Evolutionary conservation across 2,329 filamentous ascomycete species (phyloP), one percentile per base, ranked within the genome.

Genomic region (Claviceps paspali): DNA sequence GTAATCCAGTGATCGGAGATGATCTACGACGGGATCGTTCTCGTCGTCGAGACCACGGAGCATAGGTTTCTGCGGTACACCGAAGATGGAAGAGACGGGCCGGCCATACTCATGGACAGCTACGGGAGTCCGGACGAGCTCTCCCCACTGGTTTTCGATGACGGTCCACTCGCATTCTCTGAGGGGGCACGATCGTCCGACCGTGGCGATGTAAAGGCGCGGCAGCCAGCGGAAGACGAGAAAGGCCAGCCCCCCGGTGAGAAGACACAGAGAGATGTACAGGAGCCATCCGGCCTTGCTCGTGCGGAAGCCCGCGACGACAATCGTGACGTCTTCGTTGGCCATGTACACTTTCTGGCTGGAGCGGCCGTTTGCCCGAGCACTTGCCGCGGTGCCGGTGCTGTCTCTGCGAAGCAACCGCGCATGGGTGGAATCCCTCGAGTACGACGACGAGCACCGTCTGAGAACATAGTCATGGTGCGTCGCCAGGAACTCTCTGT

Each of bases 61-160:
- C 31, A 65, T 64, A 35, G 67, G 57, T 56, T 84, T 85, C 38
- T 76, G 73, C 1, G 69, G 62, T 2, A 69, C 57, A 0, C 82
- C 82, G 52, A 88, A 88, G 1, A 79, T 67, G 0, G 70, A 74
- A 40, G 65, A 78, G 38, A 73, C 52, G 3, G 66, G 64, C 40
- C 65, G 71, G 34, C 66, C 73, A 54, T 71, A 76, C 15, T 56
- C 52, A 38, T 62, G 63, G 12, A 56, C 59, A 27, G 68, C 66
- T 10, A 96, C 68, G 35, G 76, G 53, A 50, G 93, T 73, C n/a
- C 91, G 73, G 10, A 71, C 68, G 56, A 96, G 82, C 57, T 96
- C 88, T 35, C 82, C 82, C 88, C 91, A 96, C 68, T 96, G 86
- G 51, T 98, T 95, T 70, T 95, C 91, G 45, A 96, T 73, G 21